Evolutionary conservation across 495 filamentous ascomycete genomes (phyloP).

Genomic region (Talaromyces ruber): DNA sequence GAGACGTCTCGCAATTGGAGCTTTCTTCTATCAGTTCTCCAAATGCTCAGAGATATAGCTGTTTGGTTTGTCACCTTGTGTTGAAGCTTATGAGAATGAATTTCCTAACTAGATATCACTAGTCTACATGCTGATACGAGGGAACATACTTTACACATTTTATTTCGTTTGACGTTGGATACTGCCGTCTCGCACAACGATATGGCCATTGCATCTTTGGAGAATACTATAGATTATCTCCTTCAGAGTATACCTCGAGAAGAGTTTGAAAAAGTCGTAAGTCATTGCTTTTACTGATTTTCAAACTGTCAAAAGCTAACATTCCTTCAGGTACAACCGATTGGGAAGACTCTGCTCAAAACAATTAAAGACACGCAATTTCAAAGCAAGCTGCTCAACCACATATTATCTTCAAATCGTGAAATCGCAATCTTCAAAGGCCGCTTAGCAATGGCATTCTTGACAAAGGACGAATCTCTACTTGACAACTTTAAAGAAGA

Average conservation of each 20-base stretch:
- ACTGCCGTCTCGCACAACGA: slow-evolving; percentile 34
- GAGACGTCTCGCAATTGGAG: slow-evolving; percentile 8
- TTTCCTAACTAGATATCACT: slow-evolving; percentile 7
- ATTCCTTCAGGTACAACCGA: slow-evolving; percentile 37
- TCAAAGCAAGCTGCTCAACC: slow-evolving; percentile 50
- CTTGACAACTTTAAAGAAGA: slow-evolving; percentile 32
- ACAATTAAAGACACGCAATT: slow-evolving; percentile 42
- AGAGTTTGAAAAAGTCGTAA: slow-evolving; percentile 23
- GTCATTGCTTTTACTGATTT: neutral
- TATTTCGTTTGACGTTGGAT: slow-evolving; percentile 57
- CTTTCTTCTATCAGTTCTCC: slow-evolving; percentile 22
- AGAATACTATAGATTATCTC: slow-evolving; percentile 33
- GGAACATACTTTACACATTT: slow-evolving; percentile 25
- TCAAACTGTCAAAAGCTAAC: slow-evolving; percentile 14
- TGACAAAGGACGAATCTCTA: slow-evolving; percentile 45
- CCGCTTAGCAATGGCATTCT: slow-evolving; percentile 64
- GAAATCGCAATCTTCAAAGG: slow-evolving; percentile 55
- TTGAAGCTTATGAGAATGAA: neutral
- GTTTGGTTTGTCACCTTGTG: slow-evolving; percentile 14
- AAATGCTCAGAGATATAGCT: slow-evolving; percentile 23
- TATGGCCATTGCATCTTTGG: slow-evolving; percentile 31
- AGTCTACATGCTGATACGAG: slow-evolving; percentile 27
- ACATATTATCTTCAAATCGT: slow-evolving; percentile 44
- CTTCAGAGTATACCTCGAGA: slow-evolving; percentile 26
- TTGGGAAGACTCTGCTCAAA: slow-evolving; percentile 43